Evolutionary conservation across 345 rosid species (phyloP).

Genomic region (Draba incana): DNA sequence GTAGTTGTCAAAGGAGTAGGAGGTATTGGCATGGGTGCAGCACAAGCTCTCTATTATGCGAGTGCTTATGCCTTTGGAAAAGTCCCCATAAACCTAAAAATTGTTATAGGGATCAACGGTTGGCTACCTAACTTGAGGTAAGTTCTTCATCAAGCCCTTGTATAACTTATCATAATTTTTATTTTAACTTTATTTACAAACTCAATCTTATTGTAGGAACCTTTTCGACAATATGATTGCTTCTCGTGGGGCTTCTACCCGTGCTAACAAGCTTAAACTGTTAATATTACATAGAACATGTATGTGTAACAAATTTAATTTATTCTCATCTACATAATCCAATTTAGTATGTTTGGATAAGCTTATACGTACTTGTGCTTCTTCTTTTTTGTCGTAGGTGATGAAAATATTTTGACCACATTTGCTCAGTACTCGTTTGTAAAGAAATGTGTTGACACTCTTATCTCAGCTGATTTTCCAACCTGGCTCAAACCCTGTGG

Average conservation of each 20-base stretch:
- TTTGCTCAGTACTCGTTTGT: conserved; percentile 30
- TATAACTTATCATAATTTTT: too few species aligned
- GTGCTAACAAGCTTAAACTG: too few species aligned
- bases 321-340: too few species aligned
- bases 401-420: conserved; percentile 57
- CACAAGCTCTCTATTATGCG: conserved; percentile 67
- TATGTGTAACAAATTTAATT: too few species aligned
- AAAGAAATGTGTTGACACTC: conserved; percentile 55
- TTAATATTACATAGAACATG: too few species aligned
- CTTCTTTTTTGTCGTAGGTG: conserved; percentile 45
- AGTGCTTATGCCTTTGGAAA: conserved; percentile 54
- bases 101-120: conserved; percentile 53
- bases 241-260: too few species aligned
- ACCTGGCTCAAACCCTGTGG: conserved; percentile 53
- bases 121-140: conserved; percentile 86
- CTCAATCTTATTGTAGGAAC: conserved; percentile 37
- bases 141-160: background rate
- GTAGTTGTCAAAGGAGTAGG: conserved; percentile 76
- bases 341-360: background rate
- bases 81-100: conserved; percentile 52
- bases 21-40: conserved; percentile 82
- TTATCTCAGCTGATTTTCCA: conserved; percentile 53
- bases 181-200: background rate
- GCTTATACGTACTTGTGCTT: background rate
- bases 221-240: too few species aligned